Evolutionary conservation across 2,329 filamentous ascomycete species (phyloP), one percentile per base, ranked within the genome.

Genomic region (Fusarium albidum): DNA sequence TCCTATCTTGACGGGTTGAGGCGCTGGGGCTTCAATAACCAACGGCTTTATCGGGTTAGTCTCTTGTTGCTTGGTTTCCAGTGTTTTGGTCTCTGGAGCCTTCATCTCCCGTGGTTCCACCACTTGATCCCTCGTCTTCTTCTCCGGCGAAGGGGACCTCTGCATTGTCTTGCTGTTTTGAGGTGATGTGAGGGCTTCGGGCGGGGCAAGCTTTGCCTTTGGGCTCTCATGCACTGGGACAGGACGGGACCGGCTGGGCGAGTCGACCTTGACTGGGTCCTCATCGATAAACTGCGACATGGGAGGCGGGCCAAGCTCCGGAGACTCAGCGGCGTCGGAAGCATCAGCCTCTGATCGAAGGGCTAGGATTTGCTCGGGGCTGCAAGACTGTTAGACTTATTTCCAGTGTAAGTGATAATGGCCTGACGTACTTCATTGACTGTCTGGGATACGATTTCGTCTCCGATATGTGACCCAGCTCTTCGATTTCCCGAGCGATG

Each of bases 281-380:
- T 81, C 77, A 29, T 85, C 79, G n/a, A 85, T 78, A 57, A 81
- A 84, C 50, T 81, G 77, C 9, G 83, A 86, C 37, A 84, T 76
- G 1, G 84, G 82, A 6, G 85, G 84, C 5, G 85, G 82, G 0
- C 88, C 88, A 37, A 92, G 79, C 50, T 91, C 87, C 6, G 88
- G 87, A 3, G 88, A 90, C 33, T 88, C 83, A 37, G 78, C 78
- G 28, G 77, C 77, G 42, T 78, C 74, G 37, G 70, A 71, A 7
- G 71, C 77, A 44, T 78, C 75, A 11, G 76, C 77, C 39, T 81
- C 77, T 31, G 76, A 76, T 44, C 79, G 77, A 27, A 87, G 75
- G n/a, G 79, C 87, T 29, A 86, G 72, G 32, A 90, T 85, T 63
- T 90, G 83, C 8, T 86, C 83, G 17, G 79, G 78, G 59, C 85